A percentile compares a stretch with the other conserved stretches of the same genome.
These are phyloP conservation scores for Benincasa hispida DNA, from an alignment of 306 rosid species.

Conservation along the genomic window DNA sequence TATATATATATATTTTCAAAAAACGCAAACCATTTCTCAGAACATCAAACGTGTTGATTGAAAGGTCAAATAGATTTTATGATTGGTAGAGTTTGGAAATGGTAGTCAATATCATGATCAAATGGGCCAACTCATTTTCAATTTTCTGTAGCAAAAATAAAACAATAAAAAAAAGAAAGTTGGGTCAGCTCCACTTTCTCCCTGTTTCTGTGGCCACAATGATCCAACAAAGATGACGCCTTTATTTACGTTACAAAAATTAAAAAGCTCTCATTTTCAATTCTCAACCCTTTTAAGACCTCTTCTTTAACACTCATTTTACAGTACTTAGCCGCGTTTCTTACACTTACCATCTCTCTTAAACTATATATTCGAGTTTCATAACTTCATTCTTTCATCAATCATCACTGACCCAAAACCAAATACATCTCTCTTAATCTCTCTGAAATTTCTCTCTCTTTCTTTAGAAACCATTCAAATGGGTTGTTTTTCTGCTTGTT, in stretches of 20 bases:
- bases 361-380: neutral
- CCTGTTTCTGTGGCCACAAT: neutral
- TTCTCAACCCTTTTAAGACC: neutral
- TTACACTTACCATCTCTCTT: conserved; percentile 1
- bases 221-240: conserved; percentile 2
- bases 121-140: neutral
- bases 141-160: neutral
- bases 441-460: neutral
- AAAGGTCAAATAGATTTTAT: neutral
- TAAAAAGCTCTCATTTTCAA: no score
- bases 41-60: conserved; percentile 2
- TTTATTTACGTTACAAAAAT: neutral
- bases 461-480: neutral
- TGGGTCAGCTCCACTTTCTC: neutral
- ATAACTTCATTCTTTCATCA: neutral
- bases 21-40: neutral
- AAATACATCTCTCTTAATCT: neutral
- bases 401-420: neutral
- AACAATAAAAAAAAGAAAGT: neutral
- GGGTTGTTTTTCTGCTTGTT: conserved; percentile 18
- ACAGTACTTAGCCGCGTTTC: conserved; percentile 24
- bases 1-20: no score
- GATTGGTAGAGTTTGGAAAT: neutral
- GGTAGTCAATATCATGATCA: neutral
- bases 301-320: conserved; percentile 9